phyloP scores from a whole-genome alignment of 345 rosid species.

The Sonneratia alba region DNA sequence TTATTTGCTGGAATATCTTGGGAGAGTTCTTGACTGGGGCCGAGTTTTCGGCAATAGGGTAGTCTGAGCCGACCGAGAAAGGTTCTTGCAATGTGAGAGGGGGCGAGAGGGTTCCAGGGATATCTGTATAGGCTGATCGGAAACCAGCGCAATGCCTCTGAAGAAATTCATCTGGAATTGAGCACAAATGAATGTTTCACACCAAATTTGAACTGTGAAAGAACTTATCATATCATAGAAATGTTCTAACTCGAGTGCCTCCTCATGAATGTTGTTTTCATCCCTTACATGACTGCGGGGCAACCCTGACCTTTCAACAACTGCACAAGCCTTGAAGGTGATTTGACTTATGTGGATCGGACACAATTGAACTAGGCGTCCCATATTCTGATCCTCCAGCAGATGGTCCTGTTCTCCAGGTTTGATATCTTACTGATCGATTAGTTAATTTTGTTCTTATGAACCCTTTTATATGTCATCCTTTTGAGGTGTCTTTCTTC shows the following conservation, averaged over 20 bases:
- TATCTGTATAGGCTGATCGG: too few relatives aligned
- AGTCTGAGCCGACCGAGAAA: too few relatives aligned
- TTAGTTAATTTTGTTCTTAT: not conserved
- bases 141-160: not conserved
- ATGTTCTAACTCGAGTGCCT: not conserved
- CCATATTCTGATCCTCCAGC: constrained; percentile 90
- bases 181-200: not conserved
- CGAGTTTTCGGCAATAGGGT: too few relatives aligned
- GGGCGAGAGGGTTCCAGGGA: too few relatives aligned
- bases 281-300: constrained; percentile 90
- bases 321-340: constrained; percentile 74
- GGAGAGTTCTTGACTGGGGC: too few relatives aligned
- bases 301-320: constrained; percentile 87
- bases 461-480: not conserved
- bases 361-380: constrained; percentile 79
- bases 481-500: constrained; percentile 10
- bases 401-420: constrained; percentile 96
- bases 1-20: too few relatives aligned
- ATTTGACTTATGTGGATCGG: constrained; percentile 62
- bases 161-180: not conserved
- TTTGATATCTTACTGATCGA: constrained; percentile 10
- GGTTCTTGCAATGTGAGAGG: too few relatives aligned
- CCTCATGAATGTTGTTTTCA: constrained; percentile 55
- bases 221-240: not conserved
- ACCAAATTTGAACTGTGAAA: too few relatives aligned